Evolutionary conservation across 768 basidiomycete genomes (phyloP).

Genomic region (Tulasnella sp.): DNA sequence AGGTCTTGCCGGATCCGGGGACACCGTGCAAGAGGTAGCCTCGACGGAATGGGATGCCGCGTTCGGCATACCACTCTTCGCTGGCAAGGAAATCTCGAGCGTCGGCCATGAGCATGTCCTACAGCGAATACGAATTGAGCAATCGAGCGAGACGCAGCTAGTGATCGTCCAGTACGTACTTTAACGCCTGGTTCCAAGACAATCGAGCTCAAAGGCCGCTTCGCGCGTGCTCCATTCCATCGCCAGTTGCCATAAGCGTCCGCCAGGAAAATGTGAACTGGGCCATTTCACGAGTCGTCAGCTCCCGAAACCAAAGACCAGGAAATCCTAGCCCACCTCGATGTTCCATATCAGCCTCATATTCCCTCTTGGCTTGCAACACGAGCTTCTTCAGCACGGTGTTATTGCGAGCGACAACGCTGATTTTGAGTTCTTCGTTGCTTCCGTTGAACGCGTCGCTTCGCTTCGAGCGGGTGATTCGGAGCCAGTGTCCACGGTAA

Average conservation of each 20-base stretch:
- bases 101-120: constrained; percentile 78
- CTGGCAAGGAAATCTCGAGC: constrained; percentile 36
- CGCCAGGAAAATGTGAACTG: constrained; percentile 77
- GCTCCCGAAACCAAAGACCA: neutral
- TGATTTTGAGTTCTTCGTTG: constrained; percentile 67
- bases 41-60: constrained; percentile 84
- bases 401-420: constrained; percentile 82
- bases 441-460: constrained; percentile 42
- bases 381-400: constrained; percentile 82
- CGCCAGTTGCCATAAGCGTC: constrained; percentile 84
- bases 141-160: neutral
- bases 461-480: constrained; percentile 38
- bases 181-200: constrained; percentile 83
- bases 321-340: constrained; percentile 31
- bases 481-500: constrained; percentile 82
- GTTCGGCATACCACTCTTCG: constrained; percentile 69
- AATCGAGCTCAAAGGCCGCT: constrained; percentile 87
- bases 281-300: neutral
- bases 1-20: constrained; percentile 24
- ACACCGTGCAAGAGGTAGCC: constrained; percentile 77
- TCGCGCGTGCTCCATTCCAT: constrained; percentile 82
- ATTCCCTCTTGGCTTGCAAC: constrained; percentile 77
- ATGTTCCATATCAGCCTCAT: constrained; percentile 86
- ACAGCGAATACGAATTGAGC: neutral
- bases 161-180: neutral